Percentiles rank a stretch among this genome's conserved stretches.
These are phyloP conservation scores for Macadamia integrifolia DNA, from an alignment of 164 flowering plant genomes.

Conservation along the genomic window DNA sequence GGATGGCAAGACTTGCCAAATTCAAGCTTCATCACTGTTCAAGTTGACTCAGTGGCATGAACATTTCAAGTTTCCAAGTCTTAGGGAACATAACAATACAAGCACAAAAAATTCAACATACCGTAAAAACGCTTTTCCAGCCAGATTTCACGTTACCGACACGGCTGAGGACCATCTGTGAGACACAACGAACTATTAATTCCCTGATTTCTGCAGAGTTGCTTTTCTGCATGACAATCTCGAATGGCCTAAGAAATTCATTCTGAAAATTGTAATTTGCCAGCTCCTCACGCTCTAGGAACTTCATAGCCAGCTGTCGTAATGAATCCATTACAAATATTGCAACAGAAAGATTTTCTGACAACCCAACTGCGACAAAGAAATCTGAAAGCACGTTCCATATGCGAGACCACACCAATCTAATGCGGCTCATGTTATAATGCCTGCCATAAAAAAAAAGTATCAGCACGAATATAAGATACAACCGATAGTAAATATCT, in stretches of 20 bases:
- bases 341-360: conserved; percentile 95
- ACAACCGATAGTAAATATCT: no score
- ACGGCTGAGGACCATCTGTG: conserved; percentile 99
- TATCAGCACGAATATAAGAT: not conserved
- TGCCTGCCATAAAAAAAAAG: conserved; percentile 58
- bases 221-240: conserved; percentile 95
- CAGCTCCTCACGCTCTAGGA: conserved; percentile 95
- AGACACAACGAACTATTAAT: conserved; percentile 89
- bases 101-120: conserved; percentile 25
- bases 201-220: conserved; percentile 86
- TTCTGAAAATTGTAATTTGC: conserved; percentile 97
- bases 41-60: conserved; percentile 2
- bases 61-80: not conserved
- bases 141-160: conserved; percentile 97
- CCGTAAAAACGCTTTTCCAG: conserved; percentile 99
- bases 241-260: conserved; percentile 95
- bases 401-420: conserved; percentile 97
- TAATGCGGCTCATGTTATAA: conserved; percentile 97
- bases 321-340: conserved; percentile 98
- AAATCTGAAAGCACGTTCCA: conserved; percentile 98
- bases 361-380: conserved; percentile 90
- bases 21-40: not conserved
- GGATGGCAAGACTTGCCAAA: not conserved
- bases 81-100: not conserved
- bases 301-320: conserved; percentile 97